A percentile compares a stretch with the other conserved stretches of the same genome.
Evolutionary conservation across 441 rosid genomes (phyloP).

Genomic region (Macaranga tanarius): DNA sequence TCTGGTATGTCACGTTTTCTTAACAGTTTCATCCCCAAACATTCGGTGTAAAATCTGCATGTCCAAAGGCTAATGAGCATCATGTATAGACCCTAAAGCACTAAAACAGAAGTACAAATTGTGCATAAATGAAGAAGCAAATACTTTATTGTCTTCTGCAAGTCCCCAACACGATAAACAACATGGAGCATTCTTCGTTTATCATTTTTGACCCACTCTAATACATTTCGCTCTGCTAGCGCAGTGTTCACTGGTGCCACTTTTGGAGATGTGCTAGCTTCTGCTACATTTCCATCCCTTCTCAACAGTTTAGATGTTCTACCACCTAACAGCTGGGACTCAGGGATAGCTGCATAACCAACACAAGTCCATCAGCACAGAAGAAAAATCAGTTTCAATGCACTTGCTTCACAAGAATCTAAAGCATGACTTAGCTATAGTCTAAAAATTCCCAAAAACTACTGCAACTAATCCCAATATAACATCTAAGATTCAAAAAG

Average conservation of each 20-base stretch:
- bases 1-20: constrained; percentile 66
- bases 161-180: constrained; percentile 78
- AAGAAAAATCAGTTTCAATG: background rate
- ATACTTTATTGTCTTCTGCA: constrained; percentile 76
- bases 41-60: constrained; percentile 60
- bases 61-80: background rate
- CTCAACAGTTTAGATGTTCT: constrained; percentile 25
- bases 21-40: constrained; percentile 62
- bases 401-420: background rate
- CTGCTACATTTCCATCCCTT: constrained; percentile 20
- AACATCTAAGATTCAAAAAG: background rate
- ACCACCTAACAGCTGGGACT: constrained; percentile 29
- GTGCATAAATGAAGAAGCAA: background rate
- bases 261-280: constrained; percentile 22
- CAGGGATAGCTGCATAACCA: constrained; percentile 32
- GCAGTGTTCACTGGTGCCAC: constrained; percentile 27
- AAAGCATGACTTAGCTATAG: background rate
- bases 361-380: constrained; percentile 5
- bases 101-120: constrained; percentile 3
- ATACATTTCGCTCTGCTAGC: constrained; percentile 23
- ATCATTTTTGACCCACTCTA: constrained; percentile 65
- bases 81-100: background rate
- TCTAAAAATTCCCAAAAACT: background rate
- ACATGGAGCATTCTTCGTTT: constrained; percentile 87
- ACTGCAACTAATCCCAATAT: background rate